Evolutionary conservation across 2,329 filamentous ascomycete species (phyloP).

Genomic region (Paradendryphiella salina): DNA sequence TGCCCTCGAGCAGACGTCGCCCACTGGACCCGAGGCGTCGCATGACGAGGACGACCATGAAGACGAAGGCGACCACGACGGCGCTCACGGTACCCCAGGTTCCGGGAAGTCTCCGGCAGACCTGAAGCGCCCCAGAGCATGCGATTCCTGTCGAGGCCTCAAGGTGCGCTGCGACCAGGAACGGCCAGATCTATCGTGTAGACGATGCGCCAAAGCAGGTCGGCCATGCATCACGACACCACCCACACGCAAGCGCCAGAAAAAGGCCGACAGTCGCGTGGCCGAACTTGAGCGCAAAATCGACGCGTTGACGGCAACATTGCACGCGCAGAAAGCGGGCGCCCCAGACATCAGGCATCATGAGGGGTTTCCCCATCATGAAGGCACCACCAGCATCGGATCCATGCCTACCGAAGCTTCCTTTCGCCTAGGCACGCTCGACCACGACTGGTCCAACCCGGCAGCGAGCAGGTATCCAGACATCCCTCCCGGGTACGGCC

Average conservation of each 20-base stretch:
- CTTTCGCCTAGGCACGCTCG: slow-evolving; percentile 33
- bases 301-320: slow-evolving; percentile 78
- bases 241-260: slow-evolving; percentile 77
- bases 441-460: slow-evolving; percentile 37
- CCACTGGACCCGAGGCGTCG: slow-evolving; percentile 22
- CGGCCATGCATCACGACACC: slow-evolving; percentile 69
- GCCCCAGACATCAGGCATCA: slow-evolving; percentile 27
- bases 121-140: slow-evolving; percentile 53
- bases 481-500: slow-evolving; percentile 39
- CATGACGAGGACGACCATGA: slow-evolving; percentile 39
- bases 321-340: slow-evolving; percentile 61
- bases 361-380: slow-evolving; percentile 30
- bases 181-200: slow-evolving; percentile 61
- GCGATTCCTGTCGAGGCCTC: slow-evolving; percentile 53
- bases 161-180: slow-evolving; percentile 82
- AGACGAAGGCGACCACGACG: slow-evolving; percentile 37
- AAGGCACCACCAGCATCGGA: slow-evolving; percentile 10
- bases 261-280: slow-evolving; percentile 87
- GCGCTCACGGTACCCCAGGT: slow-evolving; percentile 33
- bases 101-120: slow-evolving; percentile 44
- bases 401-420: slow-evolving; percentile 28
- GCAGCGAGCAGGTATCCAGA: slow-evolving; percentile 26
- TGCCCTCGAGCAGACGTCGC: slow-evolving; percentile 40
- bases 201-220: slow-evolving; percentile 78
- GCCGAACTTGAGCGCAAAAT: slow-evolving; percentile 92